Percentiles rank a stretch among this genome's conserved stretches.
These are phyloP conservation scores for Candida methanosorbosa DNA, from an alignment of 805 yeast species.

Conservation along the genomic window DNA sequence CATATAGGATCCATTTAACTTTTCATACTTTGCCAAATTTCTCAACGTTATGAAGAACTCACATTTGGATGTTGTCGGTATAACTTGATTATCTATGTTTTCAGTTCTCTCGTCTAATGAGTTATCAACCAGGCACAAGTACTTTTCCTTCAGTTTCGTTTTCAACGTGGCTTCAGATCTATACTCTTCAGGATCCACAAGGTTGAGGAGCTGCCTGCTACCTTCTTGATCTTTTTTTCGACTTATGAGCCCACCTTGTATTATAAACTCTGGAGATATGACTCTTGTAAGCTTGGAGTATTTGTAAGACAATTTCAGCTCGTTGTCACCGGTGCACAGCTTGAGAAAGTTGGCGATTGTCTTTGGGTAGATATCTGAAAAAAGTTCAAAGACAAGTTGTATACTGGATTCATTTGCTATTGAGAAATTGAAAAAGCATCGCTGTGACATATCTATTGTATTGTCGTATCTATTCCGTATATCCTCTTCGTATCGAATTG, in stretches of 20 bases:
- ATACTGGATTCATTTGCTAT: conserved; percentile 1
- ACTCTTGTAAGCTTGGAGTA: conserved; percentile 14
- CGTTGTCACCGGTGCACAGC: conserved; percentile 9
- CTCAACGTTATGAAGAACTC: conserved; percentile 18
- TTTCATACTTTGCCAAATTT: conserved; percentile 9
- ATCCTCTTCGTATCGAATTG: too few species aligned
- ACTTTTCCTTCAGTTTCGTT: conserved; percentile 4
- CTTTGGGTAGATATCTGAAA: conserved; percentile 6
- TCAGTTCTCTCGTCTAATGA: neutral
- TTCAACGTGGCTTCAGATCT: neutral
- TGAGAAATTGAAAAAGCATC: conserved; percentile 4
- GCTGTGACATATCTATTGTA: too few species aligned
- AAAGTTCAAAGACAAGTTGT: conserved; percentile 6
- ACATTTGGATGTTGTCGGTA: conserved; percentile 2
- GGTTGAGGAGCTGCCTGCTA: too few species aligned
- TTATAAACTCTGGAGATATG: conserved; percentile 20
- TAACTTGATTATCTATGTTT: neutral
- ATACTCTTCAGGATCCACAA: conserved; percentile 6
- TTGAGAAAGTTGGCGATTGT: conserved; percentile 7
- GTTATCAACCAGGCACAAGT: conserved; percentile 10
- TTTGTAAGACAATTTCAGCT: conserved; percentile 6
- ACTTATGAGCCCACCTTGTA: conserved; percentile 15
- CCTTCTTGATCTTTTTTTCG: conserved; percentile 2
- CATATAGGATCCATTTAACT: conserved; percentile 9
- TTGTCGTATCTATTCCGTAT: too few species aligned